Conservation (phyloP, 2,329 filamentous ascomycete species). For the Calonectria hongkongensis region DNA sequence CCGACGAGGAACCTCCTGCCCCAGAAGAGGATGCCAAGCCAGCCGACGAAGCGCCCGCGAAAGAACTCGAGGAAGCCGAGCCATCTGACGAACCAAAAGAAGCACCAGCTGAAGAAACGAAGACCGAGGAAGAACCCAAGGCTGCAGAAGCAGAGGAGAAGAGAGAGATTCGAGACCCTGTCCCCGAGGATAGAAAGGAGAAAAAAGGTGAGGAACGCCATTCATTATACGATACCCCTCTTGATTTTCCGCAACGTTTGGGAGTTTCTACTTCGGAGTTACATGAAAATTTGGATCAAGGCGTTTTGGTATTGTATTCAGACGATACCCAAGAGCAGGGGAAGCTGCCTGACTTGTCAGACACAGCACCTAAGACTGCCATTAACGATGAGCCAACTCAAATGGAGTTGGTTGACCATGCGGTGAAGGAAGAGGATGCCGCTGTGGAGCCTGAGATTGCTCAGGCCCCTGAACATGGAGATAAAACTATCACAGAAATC, state of each 20-base stretch:
- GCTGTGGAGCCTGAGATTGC: constrained; percentile 9
- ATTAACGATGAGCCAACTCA: constrained; percentile 39
- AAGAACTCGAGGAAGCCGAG: constrained; percentile 47
- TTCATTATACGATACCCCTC: constrained; percentile 62
- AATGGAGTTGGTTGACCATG: constrained; percentile 39
- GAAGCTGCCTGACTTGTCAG: constrained; percentile 46
- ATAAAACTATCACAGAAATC: constrained; percentile 46
- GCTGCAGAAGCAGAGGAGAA: constrained; percentile 59
- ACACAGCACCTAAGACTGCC: constrained; percentile 50
- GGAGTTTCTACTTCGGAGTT: constrained; percentile 54
- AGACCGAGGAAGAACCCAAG: constrained; percentile 47
- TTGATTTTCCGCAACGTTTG: constrained; percentile 59
- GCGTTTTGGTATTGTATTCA: constrained; percentile 56
- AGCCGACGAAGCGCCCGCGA: constrained; percentile 43
- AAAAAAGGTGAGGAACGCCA: constrained; percentile 67
- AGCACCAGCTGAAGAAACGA: constrained; percentile 43
- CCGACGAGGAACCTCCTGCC: constrained; percentile 40
- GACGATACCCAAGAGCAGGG: constrained; percentile 52
- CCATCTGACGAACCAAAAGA: constrained; percentile 45
- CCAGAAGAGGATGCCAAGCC: constrained; percentile 44
- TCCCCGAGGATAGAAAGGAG: constrained; percentile 57
- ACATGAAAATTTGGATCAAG: constrained; percentile 52
- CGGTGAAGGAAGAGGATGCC: constrained; percentile 32
- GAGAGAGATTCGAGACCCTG: constrained; percentile 63
- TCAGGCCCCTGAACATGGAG: constrained; percentile 34